phyloP scores from a whole-genome alignment of 768 basidiomycete species.

The Sarcomyxa edulis region DNA sequence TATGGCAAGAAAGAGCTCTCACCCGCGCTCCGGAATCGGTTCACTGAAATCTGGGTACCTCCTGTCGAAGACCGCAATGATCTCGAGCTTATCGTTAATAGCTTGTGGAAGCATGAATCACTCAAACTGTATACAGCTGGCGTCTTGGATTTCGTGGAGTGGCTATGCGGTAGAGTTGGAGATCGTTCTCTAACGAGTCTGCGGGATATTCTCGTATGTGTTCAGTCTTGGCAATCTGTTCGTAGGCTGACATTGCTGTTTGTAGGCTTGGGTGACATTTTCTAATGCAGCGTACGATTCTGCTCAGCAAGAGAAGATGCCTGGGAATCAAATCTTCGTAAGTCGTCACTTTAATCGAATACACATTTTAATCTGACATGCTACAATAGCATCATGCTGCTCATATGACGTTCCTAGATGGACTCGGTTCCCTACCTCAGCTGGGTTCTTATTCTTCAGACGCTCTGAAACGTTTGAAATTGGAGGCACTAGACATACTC shows the following conservation, averaged over 20 bases:
- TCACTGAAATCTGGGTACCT: conserved; percentile 99
- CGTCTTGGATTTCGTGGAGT: conserved; percentile 75
- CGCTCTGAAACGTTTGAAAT: conserved; percentile 56
- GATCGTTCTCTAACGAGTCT: conserved; percentile 69
- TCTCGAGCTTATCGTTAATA: conserved; percentile 69
- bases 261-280: conserved; percentile 90
- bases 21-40: conserved; percentile 92
- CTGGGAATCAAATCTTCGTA: conserved; percentile 61
- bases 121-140: conserved; percentile 51
- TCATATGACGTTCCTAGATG: conserved; percentile 89
- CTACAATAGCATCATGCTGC: conserved; percentile 79
- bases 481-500: conserved; percentile 50
- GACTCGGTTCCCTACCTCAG: conserved; percentile 75
- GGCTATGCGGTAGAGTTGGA: conserved; percentile 61
- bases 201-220: conserved; percentile 80
- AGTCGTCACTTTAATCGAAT: conserved; percentile 16
- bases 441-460: conserved; percentile 56
- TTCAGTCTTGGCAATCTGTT: neutral
- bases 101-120: conserved; percentile 55
- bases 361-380: conserved; percentile 8
- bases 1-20: conserved; percentile 99
- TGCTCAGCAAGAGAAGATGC: conserved; percentile 24
- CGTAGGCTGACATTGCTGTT: conserved; percentile 3
- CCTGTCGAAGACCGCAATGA: conserved; percentile 69
- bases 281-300: conserved; percentile 53